phyloP scores from a whole-genome alignment of 305 asterid genomes.

The Coffea humblotiana region DNA sequence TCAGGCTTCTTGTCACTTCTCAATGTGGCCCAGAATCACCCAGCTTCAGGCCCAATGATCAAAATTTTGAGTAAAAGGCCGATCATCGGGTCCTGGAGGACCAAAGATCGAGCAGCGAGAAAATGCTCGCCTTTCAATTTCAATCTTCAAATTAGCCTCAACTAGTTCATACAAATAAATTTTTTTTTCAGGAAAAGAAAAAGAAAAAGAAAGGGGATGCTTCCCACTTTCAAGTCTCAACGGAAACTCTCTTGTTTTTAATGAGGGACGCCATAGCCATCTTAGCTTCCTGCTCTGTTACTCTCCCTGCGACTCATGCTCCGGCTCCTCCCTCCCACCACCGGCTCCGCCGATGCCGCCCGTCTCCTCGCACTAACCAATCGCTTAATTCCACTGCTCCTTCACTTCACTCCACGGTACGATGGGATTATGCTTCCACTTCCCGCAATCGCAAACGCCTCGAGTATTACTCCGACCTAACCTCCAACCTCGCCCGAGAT shows the following conservation, averaged over 20 bases:
- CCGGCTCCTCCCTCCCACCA: slow-evolving; percentile 33
- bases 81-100: background rate
- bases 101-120: background rate
- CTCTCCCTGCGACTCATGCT: slow-evolving; percentile 46
- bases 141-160: slow-evolving; percentile 26
- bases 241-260: slow-evolving; percentile 39
- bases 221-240: too few species aligned
- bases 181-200: too few species aligned
- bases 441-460: slow-evolving; percentile 33
- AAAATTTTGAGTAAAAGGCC: too few species aligned
- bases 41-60: too few species aligned
- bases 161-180: too few species aligned
- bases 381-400: slow-evolving; percentile 32
- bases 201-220: slow-evolving; percentile 20
- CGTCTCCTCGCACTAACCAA: slow-evolving; percentile 15
- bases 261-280: slow-evolving; percentile 75
- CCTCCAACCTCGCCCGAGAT: slow-evolving; percentile 69
- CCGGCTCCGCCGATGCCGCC: slow-evolving; percentile 23
- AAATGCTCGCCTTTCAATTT: slow-evolving; percentile 42
- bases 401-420: slow-evolving; percentile 45
- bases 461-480: slow-evolving; percentile 63
- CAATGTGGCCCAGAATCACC: background rate
- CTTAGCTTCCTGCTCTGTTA: slow-evolving; percentile 55
- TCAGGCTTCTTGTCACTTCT: background rate
- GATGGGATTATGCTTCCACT: slow-evolving; percentile 32